Base-by-base conservation (phyloP, 2,329 filamentous ascomycete species). In the Coniochaeta prunicola region DNA sequence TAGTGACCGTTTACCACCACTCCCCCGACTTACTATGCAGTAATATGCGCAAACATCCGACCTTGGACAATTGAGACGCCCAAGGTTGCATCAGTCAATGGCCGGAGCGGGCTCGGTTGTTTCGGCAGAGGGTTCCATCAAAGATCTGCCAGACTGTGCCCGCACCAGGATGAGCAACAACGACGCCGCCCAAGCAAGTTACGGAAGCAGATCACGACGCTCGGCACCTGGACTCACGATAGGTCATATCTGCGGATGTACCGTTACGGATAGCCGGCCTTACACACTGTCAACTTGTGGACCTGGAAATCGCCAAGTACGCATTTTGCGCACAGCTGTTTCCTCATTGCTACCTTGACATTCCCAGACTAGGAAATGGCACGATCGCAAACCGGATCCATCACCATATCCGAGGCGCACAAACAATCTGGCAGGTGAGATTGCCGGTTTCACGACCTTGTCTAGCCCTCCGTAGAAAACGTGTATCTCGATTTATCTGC, bases 51-150 rank as follows among this genome's bases (percentile, higher is more conserved):
- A n/a, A n/a, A 50, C 21, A n/a, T 8, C 30, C 12, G 24, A 50
- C 21, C 45, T 30, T 17, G 42, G 45, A 26, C 4, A 50, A 26
- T 50, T 30, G 24, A 28, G 45, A 50, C 45, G 45, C n/a, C 21
- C 30, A 26, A 34, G 30, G 53, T 55, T 55, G 53, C 53, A 55
- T 55, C 30, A 33, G 8, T 34, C 10, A 33, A 33, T 55, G 53
- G 54, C 4, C 4, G 21, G 33, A 42, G 54, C 34, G 54, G 54
- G 54, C 19, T 56, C 54, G 54, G 54, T 56, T 56, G 54, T 42
- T 38, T 56, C 54, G 54, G 54, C 34, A 56, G 54, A 56, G 36
- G 54, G 54, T 56, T 28, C 12, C 54, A 56, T 56, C 26, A 33
- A n/a, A 36, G 53, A 55, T 55, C 53, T 55, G 24, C 45, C 21